phyloP scores from a whole-genome alignment of 306 rosid species.

The Quercus alba region DNA sequence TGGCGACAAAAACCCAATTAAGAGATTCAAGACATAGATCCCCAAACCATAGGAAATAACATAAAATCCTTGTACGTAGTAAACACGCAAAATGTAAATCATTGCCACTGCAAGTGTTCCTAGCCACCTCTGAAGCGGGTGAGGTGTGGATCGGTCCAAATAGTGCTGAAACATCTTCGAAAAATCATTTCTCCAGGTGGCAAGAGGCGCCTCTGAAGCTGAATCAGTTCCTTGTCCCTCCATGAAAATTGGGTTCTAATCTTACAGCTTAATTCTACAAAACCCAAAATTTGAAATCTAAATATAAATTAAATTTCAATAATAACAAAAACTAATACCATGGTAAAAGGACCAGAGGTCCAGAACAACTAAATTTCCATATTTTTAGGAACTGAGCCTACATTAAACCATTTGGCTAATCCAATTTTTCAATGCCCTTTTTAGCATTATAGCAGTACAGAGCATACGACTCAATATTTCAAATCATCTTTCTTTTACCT shows the following conservation, averaged over 20 bases:
- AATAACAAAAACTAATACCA: neutral
- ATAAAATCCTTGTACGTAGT: conserved; percentile 8
- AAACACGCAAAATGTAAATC: conserved; percentile 8
- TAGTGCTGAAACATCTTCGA: neutral
- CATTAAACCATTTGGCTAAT: neutral
- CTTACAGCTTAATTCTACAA: neutral
- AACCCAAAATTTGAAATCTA: neutral
- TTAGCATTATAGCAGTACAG: neutral
- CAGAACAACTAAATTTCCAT: neutral
- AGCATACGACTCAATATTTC: neutral
- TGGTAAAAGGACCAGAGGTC: neutral
- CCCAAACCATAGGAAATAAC: conserved; percentile 9
- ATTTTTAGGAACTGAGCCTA: neutral
- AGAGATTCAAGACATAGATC: conserved; percentile 12
- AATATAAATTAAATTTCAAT: neutral
- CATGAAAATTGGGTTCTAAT: neutral
- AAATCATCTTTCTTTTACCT: neutral
- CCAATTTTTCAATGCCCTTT: neutral
- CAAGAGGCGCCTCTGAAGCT: neutral
- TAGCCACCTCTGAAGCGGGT: conserved; percentile 32
- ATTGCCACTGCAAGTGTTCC: conserved; percentile 20
- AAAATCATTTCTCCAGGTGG: conserved; percentile 1
- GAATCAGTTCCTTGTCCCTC: neutral
- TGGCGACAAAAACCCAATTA: conserved; percentile 14
- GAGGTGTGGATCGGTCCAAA: conserved; percentile 24